Evolutionary conservation across 2,329 filamentous ascomycete genomes (phyloP), one percentile per base, ranked within the genome.

Genomic region (Neonectria magnoliae): DNA sequence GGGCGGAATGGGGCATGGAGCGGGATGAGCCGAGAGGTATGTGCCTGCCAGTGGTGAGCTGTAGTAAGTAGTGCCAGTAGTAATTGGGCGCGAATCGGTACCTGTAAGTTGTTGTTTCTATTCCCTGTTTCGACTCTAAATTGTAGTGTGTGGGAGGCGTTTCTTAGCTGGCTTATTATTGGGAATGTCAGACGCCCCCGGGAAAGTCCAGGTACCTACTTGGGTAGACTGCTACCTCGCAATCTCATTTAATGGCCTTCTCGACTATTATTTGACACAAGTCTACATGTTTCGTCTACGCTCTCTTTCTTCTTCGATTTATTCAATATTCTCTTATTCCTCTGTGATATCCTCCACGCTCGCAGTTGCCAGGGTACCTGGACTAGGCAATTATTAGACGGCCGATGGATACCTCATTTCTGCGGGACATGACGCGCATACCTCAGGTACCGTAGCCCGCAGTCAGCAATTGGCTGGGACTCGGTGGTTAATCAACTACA

Each of bases 361-460:
- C 14, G 6, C 14, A 38, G 16, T 38, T n/a, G 36, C 36, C 14
- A 16, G 36, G 36, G 14, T 38, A 13, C 29, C 29, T 10, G 31
- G 31, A 5, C 29, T 38, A 42, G n/a, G 38, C n/a, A 11, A 9
- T 9, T 8, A n/a, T 13, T 11, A 45, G 22, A 45, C 42, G 42
- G 42, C 38, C 4, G n/a, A 51, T 51, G 48, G 48, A 22, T 33
- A 51, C 48, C 29, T 33, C n/a, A 51, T 51, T 51, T 51, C 48
- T 51, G 48, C 27, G 48, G 48, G n/a, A 33, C 48, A 33, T 51
- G 48, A 33, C 29, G 48, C n/a, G 48, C 48, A 51, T 51, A 33
- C 48, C 48, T 51, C n/a, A 36, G 48, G 27, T 33, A 42, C 38
- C 20, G 38, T 20, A 18, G 38, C n/a, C 38, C 11, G 38, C n/a